A percentile compares a stretch with the other conserved stretches of the same genome.
phyloP scores from a whole-genome alignment of 2,329 filamentous ascomycete species.

The Fusarium acutatum region DNA sequence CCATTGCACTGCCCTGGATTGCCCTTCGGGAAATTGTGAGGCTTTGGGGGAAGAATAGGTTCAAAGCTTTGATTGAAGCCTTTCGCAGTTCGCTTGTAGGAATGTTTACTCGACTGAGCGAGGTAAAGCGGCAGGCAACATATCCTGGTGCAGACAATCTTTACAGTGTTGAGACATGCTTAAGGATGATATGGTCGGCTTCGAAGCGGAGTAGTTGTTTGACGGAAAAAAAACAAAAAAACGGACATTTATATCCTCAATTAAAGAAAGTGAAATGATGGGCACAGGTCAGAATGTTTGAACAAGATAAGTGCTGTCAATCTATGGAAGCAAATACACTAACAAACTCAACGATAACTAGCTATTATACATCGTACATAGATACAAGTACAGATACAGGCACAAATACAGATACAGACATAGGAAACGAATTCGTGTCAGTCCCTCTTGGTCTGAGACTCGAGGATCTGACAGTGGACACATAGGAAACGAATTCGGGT shows the following conservation, averaged over 20 bases:
- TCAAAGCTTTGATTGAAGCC: neutral
- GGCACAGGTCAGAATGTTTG: neutral
- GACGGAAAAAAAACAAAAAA: neutral
- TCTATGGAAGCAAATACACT: neutral
- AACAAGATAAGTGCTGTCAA: neutral
- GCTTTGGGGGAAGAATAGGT: neutral
- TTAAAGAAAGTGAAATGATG: neutral
- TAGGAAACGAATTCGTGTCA: constrained; percentile 15
- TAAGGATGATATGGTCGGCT: neutral
- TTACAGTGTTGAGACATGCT: neutral
- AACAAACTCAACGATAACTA: neutral
- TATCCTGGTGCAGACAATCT: neutral
- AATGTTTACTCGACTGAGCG: neutral
- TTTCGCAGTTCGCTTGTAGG: neutral
- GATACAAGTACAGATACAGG: neutral
- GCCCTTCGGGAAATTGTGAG: neutral
- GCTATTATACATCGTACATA: constrained; percentile 14
- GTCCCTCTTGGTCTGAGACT: neutral
- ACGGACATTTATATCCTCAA: neutral
- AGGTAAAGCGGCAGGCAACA: neutral
- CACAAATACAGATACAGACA: constrained; percentile 1
- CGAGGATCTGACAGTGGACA: neutral
- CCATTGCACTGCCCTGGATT: neutral
- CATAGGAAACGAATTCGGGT: constrained; percentile 4
- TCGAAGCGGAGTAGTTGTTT: neutral